Evolutionary conservation across 2,329 filamentous ascomycete genomes (phyloP), one percentile per base, ranked within the genome.

Genomic region (Aspergillus caelatus): DNA sequence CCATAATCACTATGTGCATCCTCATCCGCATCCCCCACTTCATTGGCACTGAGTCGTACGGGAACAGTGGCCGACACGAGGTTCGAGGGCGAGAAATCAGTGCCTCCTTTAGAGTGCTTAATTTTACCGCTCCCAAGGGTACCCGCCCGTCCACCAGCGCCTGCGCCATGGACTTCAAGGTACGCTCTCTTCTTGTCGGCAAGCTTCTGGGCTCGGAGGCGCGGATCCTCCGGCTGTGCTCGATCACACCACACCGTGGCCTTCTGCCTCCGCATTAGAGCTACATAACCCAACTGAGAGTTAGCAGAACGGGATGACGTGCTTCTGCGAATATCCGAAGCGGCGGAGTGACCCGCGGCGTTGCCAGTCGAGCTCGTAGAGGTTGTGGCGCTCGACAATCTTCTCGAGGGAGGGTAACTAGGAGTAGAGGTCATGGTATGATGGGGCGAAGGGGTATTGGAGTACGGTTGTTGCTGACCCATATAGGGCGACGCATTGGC

Each of bases 171-270:
- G 9, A 98, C 89, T 80, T 97, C 93, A 71, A 91, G 88, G 61
- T 90, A 89, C 14, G 95, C 95, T 56, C 93, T 86, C 81, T 92
- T 89, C 82, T 95, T 96, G 63, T 94, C 95, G 43, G 91, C 91
- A 62, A 91, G 88, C 77, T 96, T 93, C 72, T 94, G 91, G 32
- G 93, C 93, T 4, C 90, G 82, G 62, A 95, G 82, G 57, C 93
- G 87, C 0, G 94, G 92, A 76, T 99, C 95, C 78, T 98, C 93
- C 66, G 92, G 89, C 77, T 99, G 95, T 11, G 94, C 87, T 60
- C 94, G 90, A 75, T 98, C 95, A 81, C 94, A 97, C 95, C 95
- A 99, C 5, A 99, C 95, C 0, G 95, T 99, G 36, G 93, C 95
- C 78, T 98, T 98, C 80, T 99, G 95, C 77, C 94, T 94, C 66